Base-by-base conservation (phyloP, 306 rosid species). In the Trifolium subterraneum region DNA sequence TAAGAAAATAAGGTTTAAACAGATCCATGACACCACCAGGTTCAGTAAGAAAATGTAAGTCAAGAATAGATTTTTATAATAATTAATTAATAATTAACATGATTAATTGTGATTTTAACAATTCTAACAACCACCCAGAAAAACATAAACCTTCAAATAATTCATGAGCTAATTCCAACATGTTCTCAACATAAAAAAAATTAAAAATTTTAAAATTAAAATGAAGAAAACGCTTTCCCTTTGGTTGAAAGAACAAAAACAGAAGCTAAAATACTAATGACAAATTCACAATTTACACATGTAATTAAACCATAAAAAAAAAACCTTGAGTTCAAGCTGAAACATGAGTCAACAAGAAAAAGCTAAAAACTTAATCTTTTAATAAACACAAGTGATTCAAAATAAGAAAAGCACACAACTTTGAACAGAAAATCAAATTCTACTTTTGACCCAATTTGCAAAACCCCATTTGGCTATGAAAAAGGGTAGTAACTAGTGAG, bases 11-110 rank as follows among this genome's bases (percentile, higher is more conserved):
- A 18, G 64, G n/a, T 71, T 58, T 23, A 48, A 64, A 72, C 68
- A 83, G 76, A 83, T 79, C 77, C 70, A 72, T 38, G 29, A 70
- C n/a, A 55, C 36, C 14, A 64, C 19, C 20, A 47, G 11, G 58
- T 45, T 70, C 4, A 45, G 54, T 22, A 39, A 19, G 48, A 72
- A 45, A 51, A 66, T 7, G 19, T 5, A 47, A 20, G 31, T 68
- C 68, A 20, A 3, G 14, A 68, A 60, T 31, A 38, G 10, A 35
- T 47, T 68, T 31, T 16, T 35, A n/a, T n/a, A 33, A 62, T 13
- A 33, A 10, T 3, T 61, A 29, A 29, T 4, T 27, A 59, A 29
- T 5, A 59, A 29, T 5, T 72, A 47, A 51, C 42, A 31, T 23
- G 15, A 63, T 50, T 15, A 29, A 47, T 55, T 68, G 22, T 44